Percentiles rank a stretch among this genome's conserved stretches.
phyloP scores from a whole-genome alignment of 1,284 basidiomycete species.

The Ceratobasidium theobromae region DNA sequence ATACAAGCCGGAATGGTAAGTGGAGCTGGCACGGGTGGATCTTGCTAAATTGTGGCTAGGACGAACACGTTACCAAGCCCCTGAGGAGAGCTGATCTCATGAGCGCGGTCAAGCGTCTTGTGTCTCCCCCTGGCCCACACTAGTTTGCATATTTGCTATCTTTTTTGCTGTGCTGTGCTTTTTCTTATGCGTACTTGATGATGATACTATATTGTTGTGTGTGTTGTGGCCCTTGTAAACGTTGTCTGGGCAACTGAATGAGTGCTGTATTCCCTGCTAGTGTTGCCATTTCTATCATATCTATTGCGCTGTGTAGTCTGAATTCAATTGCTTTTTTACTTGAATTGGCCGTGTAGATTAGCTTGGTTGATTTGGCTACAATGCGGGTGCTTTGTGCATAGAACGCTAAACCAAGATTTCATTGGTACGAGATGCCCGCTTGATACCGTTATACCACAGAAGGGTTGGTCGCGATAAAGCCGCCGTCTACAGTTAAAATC shows the following conservation, averaged over 20 bases:
- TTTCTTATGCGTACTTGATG: neutral
- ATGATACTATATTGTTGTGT: neutral
- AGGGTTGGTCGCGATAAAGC: slow-evolving; percentile 71
- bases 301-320: slow-evolving; percentile 10
- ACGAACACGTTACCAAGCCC: slow-evolving; percentile 77
- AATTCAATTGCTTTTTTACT: slow-evolving; percentile 19
- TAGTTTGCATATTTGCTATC: neutral
- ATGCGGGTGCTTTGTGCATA: neutral
- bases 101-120: slow-evolving; percentile 75
- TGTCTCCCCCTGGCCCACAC: neutral
- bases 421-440: too few species aligned
- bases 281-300: slow-evolving; percentile 14
- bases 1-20: slow-evolving; percentile 83
- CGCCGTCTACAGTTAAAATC: slow-evolving; percentile 72
- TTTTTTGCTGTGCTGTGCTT: slow-evolving; percentile 7
- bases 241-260: neutral
- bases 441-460: slow-evolving; percentile 25
- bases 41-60: slow-evolving; percentile 42
- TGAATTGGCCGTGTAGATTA: too few species aligned
- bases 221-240: neutral
- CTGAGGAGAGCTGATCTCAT: slow-evolving; percentile 71
- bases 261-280: neutral
- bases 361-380: neutral
- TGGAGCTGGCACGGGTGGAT: slow-evolving; percentile 24
- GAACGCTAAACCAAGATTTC: too few species aligned